A percentile compares a stretch with the other conserved stretches of the same genome.
phyloP scores from a whole-genome alignment of 1,139 yeast species.

The Suhomyces atakaporum region DNA sequence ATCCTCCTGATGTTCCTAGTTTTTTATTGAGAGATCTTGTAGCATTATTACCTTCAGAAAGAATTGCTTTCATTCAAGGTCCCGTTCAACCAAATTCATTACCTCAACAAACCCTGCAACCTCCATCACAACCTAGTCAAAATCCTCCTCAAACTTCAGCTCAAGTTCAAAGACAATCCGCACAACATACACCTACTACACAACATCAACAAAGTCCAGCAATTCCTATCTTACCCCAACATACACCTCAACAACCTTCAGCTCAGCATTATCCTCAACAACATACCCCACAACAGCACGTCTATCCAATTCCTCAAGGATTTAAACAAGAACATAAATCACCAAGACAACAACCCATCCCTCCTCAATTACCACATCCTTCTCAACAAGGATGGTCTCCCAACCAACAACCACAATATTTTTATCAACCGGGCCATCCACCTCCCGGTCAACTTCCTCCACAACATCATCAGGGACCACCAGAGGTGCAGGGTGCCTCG shows the following conservation, averaged over 20 bases:
- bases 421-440: constrained; percentile 23
- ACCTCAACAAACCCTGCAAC: constrained; percentile 10
- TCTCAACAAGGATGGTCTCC: constrained; percentile 30
- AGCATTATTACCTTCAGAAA: constrained; percentile 43
- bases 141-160: constrained; percentile 14
- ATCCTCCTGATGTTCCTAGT: constrained; percentile 53
- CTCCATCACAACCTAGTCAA: constrained; percentile 10
- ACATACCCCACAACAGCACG: constrained; percentile 16
- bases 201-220: constrained; percentile 18
- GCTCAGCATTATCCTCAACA: constrained; percentile 17
- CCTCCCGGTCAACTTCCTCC: constrained; percentile 18
- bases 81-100: too few relatives aligned
- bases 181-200: constrained; percentile 13
- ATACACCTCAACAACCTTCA: constrained; percentile 17
- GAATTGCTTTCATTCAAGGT: constrained; percentile 41
- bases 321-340: constrained; percentile 24
- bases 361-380: constrained; percentile 27
- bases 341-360: constrained; percentile 21
- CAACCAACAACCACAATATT: constrained; percentile 26
- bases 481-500: constrained; percentile 11
- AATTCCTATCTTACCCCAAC: constrained; percentile 16
- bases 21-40: constrained; percentile 50
- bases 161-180: constrained; percentile 11
- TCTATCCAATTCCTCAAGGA: constrained; percentile 23
- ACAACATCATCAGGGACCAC: constrained; percentile 13